A percentile compares a stretch with the other conserved stretches of the same genome.
These are phyloP conservation scores for Stagonosporopsis rhizophila DNA, from an alignment of 2,329 filamentous ascomycete species.

Conservation along the genomic window DNA sequence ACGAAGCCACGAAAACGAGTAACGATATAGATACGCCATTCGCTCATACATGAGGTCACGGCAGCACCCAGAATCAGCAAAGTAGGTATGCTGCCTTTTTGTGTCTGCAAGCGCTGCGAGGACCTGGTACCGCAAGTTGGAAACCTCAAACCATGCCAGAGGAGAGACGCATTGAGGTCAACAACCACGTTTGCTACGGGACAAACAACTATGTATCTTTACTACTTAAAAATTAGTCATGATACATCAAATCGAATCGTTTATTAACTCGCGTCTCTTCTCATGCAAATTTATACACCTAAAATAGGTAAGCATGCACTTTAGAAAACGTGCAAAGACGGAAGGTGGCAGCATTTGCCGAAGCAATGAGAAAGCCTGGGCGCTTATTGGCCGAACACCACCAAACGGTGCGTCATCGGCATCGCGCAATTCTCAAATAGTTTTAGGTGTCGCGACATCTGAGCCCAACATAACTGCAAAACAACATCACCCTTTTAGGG, in stretches of 20 bases:
- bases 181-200: not conserved
- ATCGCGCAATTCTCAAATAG: slow-evolving; percentile 32
- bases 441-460: slow-evolving; percentile 15
- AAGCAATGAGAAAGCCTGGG: slow-evolving; percentile 34
- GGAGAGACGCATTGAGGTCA: not conserved
- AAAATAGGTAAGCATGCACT: not conserved
- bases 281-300: not conserved
- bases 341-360: slow-evolving; percentile 8
- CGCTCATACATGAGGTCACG: not conserved
- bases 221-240: too few species aligned
- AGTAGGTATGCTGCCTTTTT: too few species aligned
- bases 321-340: slow-evolving; percentile 2
- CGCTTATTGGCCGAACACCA: slow-evolving; percentile 30
- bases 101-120: not conserved
- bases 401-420: slow-evolving; percentile 24
- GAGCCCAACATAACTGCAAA: slow-evolving; percentile 17
- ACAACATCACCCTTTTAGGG: not conserved
- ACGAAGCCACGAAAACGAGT: not conserved
- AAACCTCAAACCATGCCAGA: not conserved
- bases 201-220: too few species aligned
- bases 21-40: not conserved
- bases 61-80: not conserved
- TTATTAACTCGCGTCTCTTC: not conserved
- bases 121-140: not conserved
- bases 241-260: not conserved